These are phyloP conservation scores for Clonostachys chloroleuca DNA, from an alignment of 2,329 filamentous ascomycete species.

Conservation along the genomic window DNA sequence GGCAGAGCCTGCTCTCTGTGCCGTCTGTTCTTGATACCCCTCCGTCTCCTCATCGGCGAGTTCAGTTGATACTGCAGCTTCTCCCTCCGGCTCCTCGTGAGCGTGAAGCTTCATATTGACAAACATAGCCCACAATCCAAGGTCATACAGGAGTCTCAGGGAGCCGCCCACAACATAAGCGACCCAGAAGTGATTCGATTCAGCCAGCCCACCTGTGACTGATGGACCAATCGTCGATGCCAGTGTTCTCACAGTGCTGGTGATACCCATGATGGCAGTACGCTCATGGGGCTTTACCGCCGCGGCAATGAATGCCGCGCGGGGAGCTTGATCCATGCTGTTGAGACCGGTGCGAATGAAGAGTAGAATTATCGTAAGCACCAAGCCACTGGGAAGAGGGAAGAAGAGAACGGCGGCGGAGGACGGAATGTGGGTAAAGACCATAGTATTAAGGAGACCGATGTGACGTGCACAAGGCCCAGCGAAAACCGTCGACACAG, in stretches of 20 bases:
- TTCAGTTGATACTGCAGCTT: neutral
- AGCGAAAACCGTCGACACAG: slow-evolving; percentile 50
- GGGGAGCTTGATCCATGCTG: slow-evolving; percentile 66
- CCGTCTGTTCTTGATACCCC: neutral
- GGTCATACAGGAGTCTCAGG: slow-evolving; percentile 49
- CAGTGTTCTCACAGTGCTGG: slow-evolving; percentile 54
- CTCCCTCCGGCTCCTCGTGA: slow-evolving; percentile 21
- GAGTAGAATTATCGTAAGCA: slow-evolving; percentile 48
- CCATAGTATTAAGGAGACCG: slow-evolving; percentile 62
- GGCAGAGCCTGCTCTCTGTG: too few species aligned
- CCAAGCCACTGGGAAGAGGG: slow-evolving; percentile 45
- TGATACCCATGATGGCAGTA: slow-evolving; percentile 69
- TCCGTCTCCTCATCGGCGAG: neutral
- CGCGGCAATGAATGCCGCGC: slow-evolving; percentile 62
- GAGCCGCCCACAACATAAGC: slow-evolving; percentile 54
- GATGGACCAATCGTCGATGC: slow-evolving; percentile 50
- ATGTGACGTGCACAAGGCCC: slow-evolving; percentile 53
- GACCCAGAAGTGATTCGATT: slow-evolving; percentile 51
- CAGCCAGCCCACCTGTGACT: slow-evolving; percentile 51
- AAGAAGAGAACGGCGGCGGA: slow-evolving; percentile 58
- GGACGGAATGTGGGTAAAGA: slow-evolving; percentile 58
- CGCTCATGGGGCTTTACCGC: slow-evolving; percentile 61
- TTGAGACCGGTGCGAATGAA: slow-evolving; percentile 59
- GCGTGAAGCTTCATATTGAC: slow-evolving; percentile 50
- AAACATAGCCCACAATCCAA: slow-evolving; percentile 55